Conservation (phyloP, 2,329 filamentous ascomycete species). For the Claviceps pusilla region DNA sequence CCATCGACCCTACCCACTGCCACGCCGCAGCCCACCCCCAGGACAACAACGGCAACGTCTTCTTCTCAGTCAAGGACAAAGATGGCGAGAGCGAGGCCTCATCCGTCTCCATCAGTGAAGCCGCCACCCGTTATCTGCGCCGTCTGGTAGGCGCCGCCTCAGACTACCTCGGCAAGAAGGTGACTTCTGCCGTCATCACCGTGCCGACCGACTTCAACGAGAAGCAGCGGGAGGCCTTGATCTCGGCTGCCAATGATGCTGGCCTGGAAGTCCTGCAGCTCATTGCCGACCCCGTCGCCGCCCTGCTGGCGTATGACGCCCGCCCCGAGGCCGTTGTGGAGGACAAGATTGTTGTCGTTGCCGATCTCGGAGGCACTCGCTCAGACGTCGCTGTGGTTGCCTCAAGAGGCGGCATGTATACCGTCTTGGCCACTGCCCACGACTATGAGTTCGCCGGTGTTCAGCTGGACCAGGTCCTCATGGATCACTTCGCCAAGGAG, state of each 20-base stretch:
- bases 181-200: slow-evolving; percentile 88
- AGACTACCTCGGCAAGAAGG: slow-evolving; percentile 82
- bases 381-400: slow-evolving; percentile 85
- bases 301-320: slow-evolving; percentile 82
- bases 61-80: slow-evolving; percentile 74
- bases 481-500: slow-evolving; percentile 96
- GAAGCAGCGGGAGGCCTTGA: slow-evolving; percentile 68
- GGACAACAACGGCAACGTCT: slow-evolving; percentile 54
- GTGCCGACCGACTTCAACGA: slow-evolving; percentile 89
- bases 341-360: slow-evolving; percentile 85
- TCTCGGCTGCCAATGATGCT: slow-evolving; percentile 61
- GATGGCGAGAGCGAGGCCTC: slow-evolving; percentile 45
- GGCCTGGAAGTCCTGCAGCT: slow-evolving; percentile 83
- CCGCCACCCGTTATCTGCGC: slow-evolving; percentile 70
- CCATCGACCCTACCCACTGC: slow-evolving; percentile 89
- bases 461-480: slow-evolving; percentile 75
- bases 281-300: slow-evolving; percentile 80
- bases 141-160: slow-evolving; percentile 70
- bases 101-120: slow-evolving; percentile 61
- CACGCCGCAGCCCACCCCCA: slow-evolving; percentile 85
- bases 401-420: slow-evolving; percentile 91
- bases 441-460: slow-evolving; percentile 87
- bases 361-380: slow-evolving; percentile 81
- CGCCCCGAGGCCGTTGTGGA: slow-evolving; percentile 55
- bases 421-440: slow-evolving; percentile 79